Percentiles rank a stretch among this genome's conserved stretches.
These are phyloP conservation scores for Stenocarpella maydis DNA, from an alignment of 2,329 filamentous ascomycete species.

Conservation along the genomic window DNA sequence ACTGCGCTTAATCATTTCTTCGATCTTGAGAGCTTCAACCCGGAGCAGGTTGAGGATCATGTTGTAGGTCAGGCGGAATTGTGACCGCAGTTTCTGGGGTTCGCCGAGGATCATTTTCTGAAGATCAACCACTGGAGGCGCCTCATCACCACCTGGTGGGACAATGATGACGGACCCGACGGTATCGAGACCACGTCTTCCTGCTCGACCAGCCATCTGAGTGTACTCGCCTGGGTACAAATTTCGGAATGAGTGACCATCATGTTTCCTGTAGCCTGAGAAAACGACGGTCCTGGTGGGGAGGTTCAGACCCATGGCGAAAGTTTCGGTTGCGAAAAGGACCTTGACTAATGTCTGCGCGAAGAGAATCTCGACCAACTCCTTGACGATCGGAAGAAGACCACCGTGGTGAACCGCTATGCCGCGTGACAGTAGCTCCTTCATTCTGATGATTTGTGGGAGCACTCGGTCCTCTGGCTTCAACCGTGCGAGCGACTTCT, in stretches of 20 bases:
- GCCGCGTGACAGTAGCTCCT: conserved; percentile 85
- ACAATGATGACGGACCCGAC: conserved; percentile 97
- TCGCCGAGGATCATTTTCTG: conserved; percentile 96
- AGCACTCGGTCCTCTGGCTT: conserved; percentile 88
- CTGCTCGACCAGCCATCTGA: conserved; percentile 96
- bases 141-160: conserved; percentile 82
- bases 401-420: conserved; percentile 97
- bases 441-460: conserved; percentile 89
- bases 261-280: conserved; percentile 95
- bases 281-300: conserved; percentile 97
- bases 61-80: conserved; percentile 98
- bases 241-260: conserved; percentile 90
- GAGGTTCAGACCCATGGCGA: conserved; percentile 97
- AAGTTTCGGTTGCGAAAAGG: conserved; percentile 96
- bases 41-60: conserved; percentile 97
- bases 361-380: conserved; percentile 96
- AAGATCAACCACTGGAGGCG: conserved; percentile 82
- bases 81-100: conserved; percentile 92
- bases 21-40: conserved; percentile 96
- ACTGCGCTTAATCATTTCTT: conserved; percentile 99
- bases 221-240: conserved; percentile 95
- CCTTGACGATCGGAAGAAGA: conserved; percentile 94
- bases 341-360: conserved; percentile 96
- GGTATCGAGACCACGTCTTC: conserved; percentile 88
- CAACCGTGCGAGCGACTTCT: conserved; percentile 89